These are phyloP conservation scores for Vanrija pseudolonga DNA, from an alignment of 1,284 basidiomycete genomes.

Conservation along the genomic window DNA sequence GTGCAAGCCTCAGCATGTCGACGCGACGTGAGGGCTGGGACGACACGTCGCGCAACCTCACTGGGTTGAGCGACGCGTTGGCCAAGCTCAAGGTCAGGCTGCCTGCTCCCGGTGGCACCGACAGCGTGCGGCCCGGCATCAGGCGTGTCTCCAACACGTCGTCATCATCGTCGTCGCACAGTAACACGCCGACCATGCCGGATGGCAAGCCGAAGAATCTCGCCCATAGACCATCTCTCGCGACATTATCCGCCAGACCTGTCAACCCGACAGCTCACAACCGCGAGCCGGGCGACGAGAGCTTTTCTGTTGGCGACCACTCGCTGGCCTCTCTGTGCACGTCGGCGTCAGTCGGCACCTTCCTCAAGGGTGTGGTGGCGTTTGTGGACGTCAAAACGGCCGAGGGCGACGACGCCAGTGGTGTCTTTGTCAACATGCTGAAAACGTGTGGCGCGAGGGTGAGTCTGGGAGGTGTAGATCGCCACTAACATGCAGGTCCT, in stretches of 20 bases:
- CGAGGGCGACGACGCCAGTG: slow-evolving; percentile 77
- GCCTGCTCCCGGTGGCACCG: slow-evolving; percentile 4
- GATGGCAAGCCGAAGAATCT: background rate
- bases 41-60: slow-evolving; percentile 37
- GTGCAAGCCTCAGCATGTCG: slow-evolving; percentile 16
- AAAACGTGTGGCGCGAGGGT: slow-evolving; percentile 77
- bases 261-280: background rate
- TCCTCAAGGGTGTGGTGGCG: slow-evolving; percentile 69
- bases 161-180: background rate
- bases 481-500: slow-evolving; percentile 50
- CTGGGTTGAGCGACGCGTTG: slow-evolving; percentile 37
- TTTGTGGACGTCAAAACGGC: slow-evolving; percentile 86
- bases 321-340: slow-evolving; percentile 23
- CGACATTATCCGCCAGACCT: background rate
- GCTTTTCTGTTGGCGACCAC: slow-evolving; percentile 20
- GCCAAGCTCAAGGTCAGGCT: slow-evolving; percentile 25
- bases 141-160: no score
- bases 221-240: background rate
- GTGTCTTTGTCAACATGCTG: slow-evolving; percentile 81
- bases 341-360: slow-evolving; percentile 15
- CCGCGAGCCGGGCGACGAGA: slow-evolving; percentile 5
- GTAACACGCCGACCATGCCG: background rate
- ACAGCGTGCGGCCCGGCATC: no score
- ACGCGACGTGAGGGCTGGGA: slow-evolving; percentile 32
- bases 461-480: slow-evolving; percentile 2